Base-by-base conservation (phyloP, 371 early-diverging fungal species). In the Rhizopus delemar region DNA sequence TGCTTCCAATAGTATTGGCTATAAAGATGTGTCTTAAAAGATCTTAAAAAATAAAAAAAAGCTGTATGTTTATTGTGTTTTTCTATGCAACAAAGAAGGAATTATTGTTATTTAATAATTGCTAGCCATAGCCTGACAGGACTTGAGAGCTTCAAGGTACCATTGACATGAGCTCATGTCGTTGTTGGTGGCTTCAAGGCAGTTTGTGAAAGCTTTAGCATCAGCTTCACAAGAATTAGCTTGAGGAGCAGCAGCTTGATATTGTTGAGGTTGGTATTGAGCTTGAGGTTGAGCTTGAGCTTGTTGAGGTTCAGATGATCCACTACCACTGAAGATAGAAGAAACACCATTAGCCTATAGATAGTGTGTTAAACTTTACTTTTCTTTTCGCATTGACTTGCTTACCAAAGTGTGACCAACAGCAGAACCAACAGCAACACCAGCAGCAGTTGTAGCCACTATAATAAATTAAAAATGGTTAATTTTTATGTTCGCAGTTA, bases 361-460 rank as follows among this genome's bases (percentile, higher is more conserved):
- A 53, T 53, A 38, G n/a, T 31, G 35, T 22, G 11, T 34, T 22
- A 45, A 51, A 4, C 8, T 33, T 36, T 13, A 39, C n/a, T 60
- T 38, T 22, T 22, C n/a, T 48, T 41, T 12, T 35, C 46, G 11
- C 34, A 22, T 22, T 22, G 22, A 22, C 22, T 22, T 22, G 22
- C 85, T 78, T 77, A 89, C 90, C 52, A 90, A 60, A 34, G 83
- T 83, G 60, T 89, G 90, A 49, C 90, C 92, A 31, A 90, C 86
- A 33, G 93, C 86, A 34, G 86, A 85, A 62, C 95, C 96, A 28
- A 94, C 90, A 57, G 95, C 97, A 51, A 95, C 94, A 77, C 94
- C 94, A 54, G 92, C 97, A 41, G 95, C 97, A 28, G 94, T 95
- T 15, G 93, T 78, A 16, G 94, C 95, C 91, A 93, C 73, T 73